Base-by-base conservation (phyloP, 768 basidiomycete species). In the Termitomyces sp. region DNA sequence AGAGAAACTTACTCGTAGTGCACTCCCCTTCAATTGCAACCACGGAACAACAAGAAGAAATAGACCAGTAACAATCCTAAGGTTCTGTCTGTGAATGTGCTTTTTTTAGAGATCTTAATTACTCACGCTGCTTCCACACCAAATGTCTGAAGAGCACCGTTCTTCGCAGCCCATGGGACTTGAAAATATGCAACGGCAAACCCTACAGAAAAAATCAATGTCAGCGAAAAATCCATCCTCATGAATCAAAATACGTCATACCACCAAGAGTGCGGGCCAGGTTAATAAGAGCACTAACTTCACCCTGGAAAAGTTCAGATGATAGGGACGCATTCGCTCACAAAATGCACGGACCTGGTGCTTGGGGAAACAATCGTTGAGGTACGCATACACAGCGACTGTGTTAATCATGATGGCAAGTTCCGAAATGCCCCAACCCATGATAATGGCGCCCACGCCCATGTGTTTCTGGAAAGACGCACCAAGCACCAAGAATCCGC, bases 131-230 rank as follows among this genome's bases (percentile, higher is more conserved):
- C 80, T 68, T 87, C 86, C 45, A 76, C 74, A 6, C 85, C 85
- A 63, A 85, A 81, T 5, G 82, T 80, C 58, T 86, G 82, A 29
- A 86, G 67, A 5, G 85, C 82, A 16, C 86, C 86, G 57, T 82
- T 66, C 61, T 78, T 82, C 29, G 69, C 65, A 5, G 85, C 84
- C 86, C 86, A 86, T 5, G 81, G 81, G 3, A 86, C 77, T 65
- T 87, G 85, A 68, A 82, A 87, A 68, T 82, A 86, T 1, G 85
- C 82, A 22, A 87, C 84, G 49, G 77, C 77, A 65, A 87, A 87
- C 3, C 84, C 78, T 76, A 42, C 1, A 34, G 18, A 54, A 22
- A 16, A 29, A 9, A 16, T 52, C 12, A 52, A 26, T 15, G 20
- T 5, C 7, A 6, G 29, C n/a, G n/a, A n/a, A n/a, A 12, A 39